Evolutionary conservation across 139 green algal genomes (phyloP).

Genomic region (Chlorella sp.): DNA sequence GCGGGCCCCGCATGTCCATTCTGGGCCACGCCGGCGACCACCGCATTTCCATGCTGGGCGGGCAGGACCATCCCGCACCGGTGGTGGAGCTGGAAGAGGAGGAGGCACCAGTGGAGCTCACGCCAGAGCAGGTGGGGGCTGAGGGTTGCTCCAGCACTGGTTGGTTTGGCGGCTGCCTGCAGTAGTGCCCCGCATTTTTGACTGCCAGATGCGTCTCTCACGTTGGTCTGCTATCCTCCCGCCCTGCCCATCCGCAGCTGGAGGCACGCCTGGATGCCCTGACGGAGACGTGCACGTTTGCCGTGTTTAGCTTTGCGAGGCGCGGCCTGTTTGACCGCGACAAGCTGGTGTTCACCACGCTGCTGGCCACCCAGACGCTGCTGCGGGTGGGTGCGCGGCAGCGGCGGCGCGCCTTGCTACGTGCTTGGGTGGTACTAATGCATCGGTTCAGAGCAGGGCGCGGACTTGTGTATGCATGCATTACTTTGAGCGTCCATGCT

Average conservation of each 20-base stretch:
- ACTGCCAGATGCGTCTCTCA: too few species aligned
- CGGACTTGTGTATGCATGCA: not conserved
- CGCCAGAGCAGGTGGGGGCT: constrained; percentile 57
- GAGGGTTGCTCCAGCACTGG: too few species aligned
- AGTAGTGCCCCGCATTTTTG: too few species aligned
- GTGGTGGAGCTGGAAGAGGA: not conserved
- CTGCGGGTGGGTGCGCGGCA: constrained; percentile 56
- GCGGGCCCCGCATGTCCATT: not conserved
- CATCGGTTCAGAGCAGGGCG: too few species aligned
- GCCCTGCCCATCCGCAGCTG: constrained; percentile 39
- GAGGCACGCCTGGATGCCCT: constrained; percentile 69
- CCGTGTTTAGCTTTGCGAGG: constrained; percentile 2
- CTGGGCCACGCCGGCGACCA: too few species aligned
- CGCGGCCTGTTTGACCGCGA: constrained; percentile 93
- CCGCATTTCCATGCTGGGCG: not conserved
- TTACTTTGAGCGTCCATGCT: not conserved
- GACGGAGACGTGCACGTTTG: constrained; percentile 61
- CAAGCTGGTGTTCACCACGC: constrained; percentile 89
- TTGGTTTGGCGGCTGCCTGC: too few species aligned
- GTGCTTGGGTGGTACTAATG: not conserved
- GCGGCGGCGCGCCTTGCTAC: not conserved
- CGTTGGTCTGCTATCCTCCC: too few species aligned
- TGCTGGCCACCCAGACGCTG: constrained; percentile 87
- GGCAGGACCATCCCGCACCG: not conserved
- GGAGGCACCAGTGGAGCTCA: constrained; percentile 22